Percentiles rank a stretch among this genome's conserved stretches.
These are phyloP conservation scores for Dendrothele bispora DNA, from an alignment of 768 basidiomycete genomes.

Conservation along the genomic window DNA sequence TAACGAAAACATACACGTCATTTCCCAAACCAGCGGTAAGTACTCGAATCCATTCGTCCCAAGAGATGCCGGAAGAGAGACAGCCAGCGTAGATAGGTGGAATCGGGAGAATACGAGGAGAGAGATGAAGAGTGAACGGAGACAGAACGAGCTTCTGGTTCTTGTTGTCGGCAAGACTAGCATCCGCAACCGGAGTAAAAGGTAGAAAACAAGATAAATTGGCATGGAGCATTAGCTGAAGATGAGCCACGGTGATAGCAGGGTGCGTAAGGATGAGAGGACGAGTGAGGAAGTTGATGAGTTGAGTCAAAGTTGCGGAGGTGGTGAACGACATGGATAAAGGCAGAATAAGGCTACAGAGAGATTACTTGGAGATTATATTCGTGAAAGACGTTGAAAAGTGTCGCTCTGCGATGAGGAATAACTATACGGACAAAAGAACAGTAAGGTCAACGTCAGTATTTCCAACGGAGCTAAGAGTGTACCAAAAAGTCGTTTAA, in stretches of 20 bases:
- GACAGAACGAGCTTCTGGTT: not conserved
- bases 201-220: no score
- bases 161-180: not conserved
- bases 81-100: conserved; percentile 6
- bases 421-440: no score
- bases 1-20: conserved; percentile 1
- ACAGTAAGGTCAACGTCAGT: no score
- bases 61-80: not conserved
- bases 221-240: conserved; percentile 3
- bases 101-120: not conserved
- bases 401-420: no score
- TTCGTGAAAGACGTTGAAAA: no score
- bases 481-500: no score
- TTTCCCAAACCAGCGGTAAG: conserved; percentile 1
- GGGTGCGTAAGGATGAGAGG: conserved; percentile 2
- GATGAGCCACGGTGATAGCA: not conserved
- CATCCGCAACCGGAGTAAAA: no score
- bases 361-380: no score
- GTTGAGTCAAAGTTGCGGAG: not conserved
- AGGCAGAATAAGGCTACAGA: no score
- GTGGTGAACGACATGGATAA: no score
- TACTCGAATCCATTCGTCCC: conserved; percentile 6
- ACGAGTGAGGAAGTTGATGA: conserved; percentile 3
- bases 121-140: conserved; percentile 4
- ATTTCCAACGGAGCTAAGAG: no score